Evolutionary conservation across 805 yeast species (phyloP).

Genomic region (Metschnikowia dekortorum): DNA sequence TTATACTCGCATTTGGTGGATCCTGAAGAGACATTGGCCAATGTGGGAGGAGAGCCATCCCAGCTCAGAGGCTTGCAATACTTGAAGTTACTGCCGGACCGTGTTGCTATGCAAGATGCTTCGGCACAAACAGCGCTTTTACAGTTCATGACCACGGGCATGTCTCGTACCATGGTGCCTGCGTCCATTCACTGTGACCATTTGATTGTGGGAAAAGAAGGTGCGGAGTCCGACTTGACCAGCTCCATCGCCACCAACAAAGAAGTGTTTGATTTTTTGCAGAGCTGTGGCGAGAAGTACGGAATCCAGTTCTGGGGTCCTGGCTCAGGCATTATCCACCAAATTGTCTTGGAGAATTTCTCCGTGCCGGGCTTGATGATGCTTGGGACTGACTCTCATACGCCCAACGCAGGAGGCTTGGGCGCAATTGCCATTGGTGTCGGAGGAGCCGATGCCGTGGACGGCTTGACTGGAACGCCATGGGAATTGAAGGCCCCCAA

Average conservation of each 20-base stretch:
- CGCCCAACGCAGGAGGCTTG: slow-evolving; percentile 98
- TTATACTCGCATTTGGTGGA: slow-evolving; percentile 87
- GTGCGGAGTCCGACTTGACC: slow-evolving; percentile 79
- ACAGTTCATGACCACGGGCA: slow-evolving; percentile 96
- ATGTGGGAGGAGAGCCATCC: slow-evolving; percentile 42
- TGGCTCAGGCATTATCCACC: slow-evolving; percentile 98
- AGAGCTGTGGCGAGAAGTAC: slow-evolving; percentile 88
- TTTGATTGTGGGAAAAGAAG: slow-evolving; percentile 92
- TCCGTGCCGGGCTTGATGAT: slow-evolving; percentile 95
- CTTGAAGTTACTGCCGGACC: slow-evolving; percentile 90
- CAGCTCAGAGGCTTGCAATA: slow-evolving; percentile 82
- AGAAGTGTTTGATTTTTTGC: slow-evolving; percentile 93
- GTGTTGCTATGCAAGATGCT: slow-evolving; percentile 99
- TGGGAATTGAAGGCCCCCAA: slow-evolving; percentile 99
- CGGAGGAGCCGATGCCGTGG: slow-evolving; percentile 99
- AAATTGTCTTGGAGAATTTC: slow-evolving; percentile 94
- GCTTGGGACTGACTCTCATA: slow-evolving; percentile 98
- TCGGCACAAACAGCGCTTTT: slow-evolving; percentile 98
- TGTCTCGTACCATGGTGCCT: slow-evolving; percentile 84
- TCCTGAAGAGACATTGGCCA: slow-evolving; percentile 74
- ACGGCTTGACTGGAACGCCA: slow-evolving; percentile 93
- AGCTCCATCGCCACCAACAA: slow-evolving; percentile 80
- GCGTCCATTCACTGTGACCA: slow-evolving; percentile 98
- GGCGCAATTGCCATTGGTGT: slow-evolving; percentile 99
- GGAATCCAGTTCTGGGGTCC: slow-evolving; percentile 99